Evolutionary conservation across 2,329 filamentous ascomycete genomes (phyloP).

Genomic region (Cladosporium austrohemisphaericum): DNA sequence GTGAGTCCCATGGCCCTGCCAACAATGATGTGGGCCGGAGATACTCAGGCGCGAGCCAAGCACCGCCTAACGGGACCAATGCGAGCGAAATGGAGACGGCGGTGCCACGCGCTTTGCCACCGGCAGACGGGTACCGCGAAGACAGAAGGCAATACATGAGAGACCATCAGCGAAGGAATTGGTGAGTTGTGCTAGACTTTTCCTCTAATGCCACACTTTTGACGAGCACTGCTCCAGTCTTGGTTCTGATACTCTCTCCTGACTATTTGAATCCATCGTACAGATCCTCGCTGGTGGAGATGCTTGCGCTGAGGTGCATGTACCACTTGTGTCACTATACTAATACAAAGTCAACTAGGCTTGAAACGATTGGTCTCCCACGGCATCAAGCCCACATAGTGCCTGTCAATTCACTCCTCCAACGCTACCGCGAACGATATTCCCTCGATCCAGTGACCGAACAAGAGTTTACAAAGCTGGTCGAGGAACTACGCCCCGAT

Average conservation of each 20-base stretch:
- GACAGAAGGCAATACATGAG: background rate
- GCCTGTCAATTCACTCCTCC: too few relatives aligned
- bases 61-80: constrained; percentile 1
- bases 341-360: too few relatives aligned
- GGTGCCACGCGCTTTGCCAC: background rate
- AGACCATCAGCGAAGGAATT: background rate
- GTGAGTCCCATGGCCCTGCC: background rate
- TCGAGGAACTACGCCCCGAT: background rate
- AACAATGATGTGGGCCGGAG: background rate
- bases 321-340: too few relatives aligned
- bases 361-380: too few relatives aligned
- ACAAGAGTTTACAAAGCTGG: background rate
- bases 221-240: too few relatives aligned
- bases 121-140: background rate
- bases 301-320: too few relatives aligned
- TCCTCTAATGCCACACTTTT: too few relatives aligned
- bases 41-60: background rate
- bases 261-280: too few relatives aligned
- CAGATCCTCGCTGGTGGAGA: too few relatives aligned
- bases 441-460: background rate
- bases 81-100: constrained; percentile 1
- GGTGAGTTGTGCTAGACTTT: constrained; percentile 9
- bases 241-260: too few relatives aligned
- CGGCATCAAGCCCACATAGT: too few relatives aligned
- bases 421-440: background rate